Conservation (phyloP, 1,284 basidiomycete genomes). For the Trichosporon sp. region DNA sequence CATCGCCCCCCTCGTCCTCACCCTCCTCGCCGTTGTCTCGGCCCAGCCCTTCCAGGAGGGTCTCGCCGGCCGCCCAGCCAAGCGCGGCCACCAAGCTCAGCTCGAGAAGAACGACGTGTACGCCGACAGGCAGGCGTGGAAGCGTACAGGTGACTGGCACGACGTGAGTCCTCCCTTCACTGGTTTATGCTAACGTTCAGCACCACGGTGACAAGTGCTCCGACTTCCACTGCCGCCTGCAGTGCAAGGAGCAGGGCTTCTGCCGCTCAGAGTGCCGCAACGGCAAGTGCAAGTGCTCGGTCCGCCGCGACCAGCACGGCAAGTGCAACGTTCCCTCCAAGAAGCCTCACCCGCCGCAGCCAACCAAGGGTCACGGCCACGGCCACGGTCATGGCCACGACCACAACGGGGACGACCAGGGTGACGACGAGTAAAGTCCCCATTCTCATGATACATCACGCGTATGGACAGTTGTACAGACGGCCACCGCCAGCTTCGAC, state of each 20-base stretch:
- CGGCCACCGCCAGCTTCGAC: neutral
- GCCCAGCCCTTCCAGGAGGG: slow-evolving; percentile 5
- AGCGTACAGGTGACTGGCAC: slow-evolving; percentile 18
- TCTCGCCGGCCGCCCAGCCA: neutral
- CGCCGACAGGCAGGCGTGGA: slow-evolving; percentile 10
- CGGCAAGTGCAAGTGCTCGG: slow-evolving; percentile 1
- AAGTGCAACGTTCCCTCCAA: slow-evolving; percentile 12
- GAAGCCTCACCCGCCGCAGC: neutral
- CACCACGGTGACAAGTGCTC: slow-evolving; percentile 6
- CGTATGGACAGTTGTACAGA: neutral
- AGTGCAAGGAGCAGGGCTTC: slow-evolving; percentile 19
- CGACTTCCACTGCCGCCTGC: slow-evolving; percentile 3
- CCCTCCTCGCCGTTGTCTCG: slow-evolving; percentile 2
- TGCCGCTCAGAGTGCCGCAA: slow-evolving; percentile 8
- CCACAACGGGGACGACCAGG: neutral
- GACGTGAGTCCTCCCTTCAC: neutral
- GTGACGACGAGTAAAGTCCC: neutral
- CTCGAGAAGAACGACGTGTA: slow-evolving; percentile 13
- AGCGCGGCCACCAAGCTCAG: neutral
- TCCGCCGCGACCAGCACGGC: slow-evolving; percentile 11
- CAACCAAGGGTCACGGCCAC: neutral
- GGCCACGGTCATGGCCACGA: neutral
- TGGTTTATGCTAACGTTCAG: neutral
- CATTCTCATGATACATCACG: neutral
- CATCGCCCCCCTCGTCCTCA: slow-evolving; percentile 8